A percentile compares a stretch with the other conserved stretches of the same genome.
Conservation (phyloP, 23 red algal species). For the Pyropia yezoensis region DNA sequence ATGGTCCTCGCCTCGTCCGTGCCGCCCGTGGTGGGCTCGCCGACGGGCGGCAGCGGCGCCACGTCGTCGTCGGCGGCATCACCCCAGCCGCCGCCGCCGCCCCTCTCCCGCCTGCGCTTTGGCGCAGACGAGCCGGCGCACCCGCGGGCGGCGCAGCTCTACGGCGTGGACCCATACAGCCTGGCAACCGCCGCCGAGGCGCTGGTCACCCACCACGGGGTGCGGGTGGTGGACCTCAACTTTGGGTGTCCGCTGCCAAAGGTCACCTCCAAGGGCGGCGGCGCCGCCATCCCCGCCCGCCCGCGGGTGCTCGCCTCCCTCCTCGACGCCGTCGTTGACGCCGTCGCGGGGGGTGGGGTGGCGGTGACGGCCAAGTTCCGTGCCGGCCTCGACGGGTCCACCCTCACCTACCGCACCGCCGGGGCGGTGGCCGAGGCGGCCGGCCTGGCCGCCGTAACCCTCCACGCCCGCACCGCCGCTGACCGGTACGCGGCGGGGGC, state of each 20-base stretch:
- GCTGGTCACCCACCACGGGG: constrained; percentile 6
- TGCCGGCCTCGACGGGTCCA: constrained; percentile 3
- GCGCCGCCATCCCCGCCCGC: constrained; percentile 38
- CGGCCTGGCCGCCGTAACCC: constrained; percentile 19
- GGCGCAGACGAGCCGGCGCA: no score
- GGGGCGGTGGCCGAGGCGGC: constrained; percentile 14
- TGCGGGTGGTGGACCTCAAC: constrained; percentile 46
- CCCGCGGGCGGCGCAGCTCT: constrained; percentile 35
- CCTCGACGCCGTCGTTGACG: constrained; percentile 17
- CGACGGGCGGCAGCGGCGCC: no score
- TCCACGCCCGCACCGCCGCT: constrained; percentile 43
- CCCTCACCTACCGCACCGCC: constrained; percentile 21
- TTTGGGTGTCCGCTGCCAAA: constrained; percentile 63
- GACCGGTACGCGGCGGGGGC: constrained; percentile 17
- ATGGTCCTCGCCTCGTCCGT: constrained; percentile 43
- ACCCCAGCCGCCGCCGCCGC: not conserved
- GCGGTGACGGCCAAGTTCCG: constrained; percentile 62
- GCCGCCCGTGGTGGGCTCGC: no score
- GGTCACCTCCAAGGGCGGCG: constrained; percentile 42
- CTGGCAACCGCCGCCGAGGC: constrained; percentile 11
- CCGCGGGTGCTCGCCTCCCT: constrained; percentile 1
- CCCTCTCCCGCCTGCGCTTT: no score
- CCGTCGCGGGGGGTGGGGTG: not conserved
- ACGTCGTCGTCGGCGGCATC: constrained; percentile 3
- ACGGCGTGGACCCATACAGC: constrained; percentile 16